Evolutionary conservation across 108 stramenopile species (phyloP), one percentile per base, ranked within the genome.

Genomic region (Skeletonema potamos): DNA sequence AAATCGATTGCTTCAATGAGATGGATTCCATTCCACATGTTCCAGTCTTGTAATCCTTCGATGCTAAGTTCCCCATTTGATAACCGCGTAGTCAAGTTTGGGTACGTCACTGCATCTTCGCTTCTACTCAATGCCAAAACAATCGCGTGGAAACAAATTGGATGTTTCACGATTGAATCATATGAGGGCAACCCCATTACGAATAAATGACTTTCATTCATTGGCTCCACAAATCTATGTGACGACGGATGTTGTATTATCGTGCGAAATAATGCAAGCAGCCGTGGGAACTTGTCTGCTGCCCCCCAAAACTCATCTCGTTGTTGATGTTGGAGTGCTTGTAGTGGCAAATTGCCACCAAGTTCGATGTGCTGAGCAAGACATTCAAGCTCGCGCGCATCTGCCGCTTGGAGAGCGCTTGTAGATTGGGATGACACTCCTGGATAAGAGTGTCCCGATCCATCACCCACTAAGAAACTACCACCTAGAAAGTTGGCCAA

Each of bases 1-100:
- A 91, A 64, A 69, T 91, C 90, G 27, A 89, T 84, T 3, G 90
- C 87, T 67, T 89, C 81, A 26, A 91, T 58, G 7, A 91, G 74
- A 18, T 87, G 74, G 6, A 55, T 62, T 44, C 90, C 88, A 30
- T 79, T 72, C 86, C 85, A 87, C 85, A 89, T 85, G 30, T 92
- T 92, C 85, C 86, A 92, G 8, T 63, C 33, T 12, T 58, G 34
- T 12, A 86, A 67, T 11, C 56, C 62, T 41, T 44, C 44, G 15
- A 28, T 17, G 18, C 68, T 37, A 15, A 90, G 68, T 28, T 60
- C 37, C 1, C 87, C 87, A 56, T 74, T 32, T 3, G 46, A 62
- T 24, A 46, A 63, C 27, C 68, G 44, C 62, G 64, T 77, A 20
- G 68, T 59, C 26, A 46, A n/a, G 68, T 61, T 37, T 34, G 68